Base-by-base conservation (phyloP, 805 yeast species). In the Wickerhamomyces xylosicus region DNA sequence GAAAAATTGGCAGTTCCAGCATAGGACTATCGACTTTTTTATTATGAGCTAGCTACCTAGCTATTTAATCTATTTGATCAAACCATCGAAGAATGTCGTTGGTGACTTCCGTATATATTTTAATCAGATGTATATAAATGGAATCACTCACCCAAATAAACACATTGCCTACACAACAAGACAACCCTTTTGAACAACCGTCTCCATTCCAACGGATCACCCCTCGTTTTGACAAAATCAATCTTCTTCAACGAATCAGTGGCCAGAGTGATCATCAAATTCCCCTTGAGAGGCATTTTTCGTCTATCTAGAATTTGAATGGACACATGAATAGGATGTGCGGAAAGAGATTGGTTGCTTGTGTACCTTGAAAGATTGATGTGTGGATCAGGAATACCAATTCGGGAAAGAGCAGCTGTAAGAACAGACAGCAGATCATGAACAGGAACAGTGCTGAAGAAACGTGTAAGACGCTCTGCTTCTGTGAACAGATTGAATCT, bases 171-270 rank as follows among this genome's bases (percentile, higher is more conserved):
- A 47, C 82, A 76, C n/a, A 69, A 51, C 10, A 72, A 54, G 1
- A 79, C 71, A 22, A 77, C 64, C 35, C 66, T 65, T 49, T 77
- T 76, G 58, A 81, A 80, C 16, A 80, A 59, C 14, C 77, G 58
- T 56, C 87, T 66, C 87, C 87, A 80, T 53, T 80, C 87, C 32
- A 80, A 52, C 0, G 87, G 86, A 57, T 80, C 86, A 0, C 83
- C 85, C 28, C 67, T 66, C 3, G 68, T 61, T 46, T 74, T 74
- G 29, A 69, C 56, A 47, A 80, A 78, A 38, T 70, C 74, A 0
- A 80, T 64, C 37, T 68, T 71, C 41, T 71, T 67, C 38, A 69
- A 59, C 10, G 56, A 52, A 21, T 62, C 61, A 25, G 62, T 66
- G 1, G 71, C 51, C 29, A 58, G 54, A 3, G 62, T 52, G 10